These are phyloP conservation scores for Fraxinus sp. DNA, from an alignment of 305 asterid species.

Conservation along the genomic window DNA sequence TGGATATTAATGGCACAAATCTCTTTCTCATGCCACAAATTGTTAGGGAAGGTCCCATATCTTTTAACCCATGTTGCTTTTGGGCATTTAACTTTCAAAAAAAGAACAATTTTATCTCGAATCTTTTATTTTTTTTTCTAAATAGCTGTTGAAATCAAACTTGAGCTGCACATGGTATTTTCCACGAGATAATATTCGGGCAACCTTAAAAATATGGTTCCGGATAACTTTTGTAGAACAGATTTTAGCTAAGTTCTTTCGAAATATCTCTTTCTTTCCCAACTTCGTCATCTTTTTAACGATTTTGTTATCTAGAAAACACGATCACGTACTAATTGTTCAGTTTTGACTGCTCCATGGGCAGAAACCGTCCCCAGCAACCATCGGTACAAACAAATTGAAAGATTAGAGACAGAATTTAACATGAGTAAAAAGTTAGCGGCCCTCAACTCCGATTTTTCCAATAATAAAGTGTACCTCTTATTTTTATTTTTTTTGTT, in stretches of 20 bases:
- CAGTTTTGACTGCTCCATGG: not conserved
- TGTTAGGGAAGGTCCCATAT: not conserved
- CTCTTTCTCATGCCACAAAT: not conserved
- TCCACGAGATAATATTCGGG: not conserved
- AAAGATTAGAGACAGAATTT: not conserved
- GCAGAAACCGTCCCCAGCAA: not conserved
- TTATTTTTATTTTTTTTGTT: not conserved
- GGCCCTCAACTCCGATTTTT: not conserved
- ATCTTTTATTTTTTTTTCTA: not conserved
- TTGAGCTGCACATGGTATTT: not conserved
- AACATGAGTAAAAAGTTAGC: not conserved
- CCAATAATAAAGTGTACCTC: not conserved
- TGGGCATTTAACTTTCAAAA: not conserved
- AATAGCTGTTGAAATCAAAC: not conserved
- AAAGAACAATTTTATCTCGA: not conserved
- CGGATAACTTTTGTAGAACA: not conserved
- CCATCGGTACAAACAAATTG: not conserved
- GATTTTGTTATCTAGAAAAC: not conserved
- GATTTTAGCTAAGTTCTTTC: not conserved
- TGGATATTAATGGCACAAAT: slow-evolving; percentile 14
- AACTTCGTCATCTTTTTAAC: not conserved
- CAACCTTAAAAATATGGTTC: not conserved
- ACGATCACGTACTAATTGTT: not conserved
- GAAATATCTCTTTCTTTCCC: not conserved
- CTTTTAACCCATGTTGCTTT: not conserved